phyloP scores from a whole-genome alignment of 202 grass and related monocot species.

The Thinopyrum obtusiflorum region DNA sequence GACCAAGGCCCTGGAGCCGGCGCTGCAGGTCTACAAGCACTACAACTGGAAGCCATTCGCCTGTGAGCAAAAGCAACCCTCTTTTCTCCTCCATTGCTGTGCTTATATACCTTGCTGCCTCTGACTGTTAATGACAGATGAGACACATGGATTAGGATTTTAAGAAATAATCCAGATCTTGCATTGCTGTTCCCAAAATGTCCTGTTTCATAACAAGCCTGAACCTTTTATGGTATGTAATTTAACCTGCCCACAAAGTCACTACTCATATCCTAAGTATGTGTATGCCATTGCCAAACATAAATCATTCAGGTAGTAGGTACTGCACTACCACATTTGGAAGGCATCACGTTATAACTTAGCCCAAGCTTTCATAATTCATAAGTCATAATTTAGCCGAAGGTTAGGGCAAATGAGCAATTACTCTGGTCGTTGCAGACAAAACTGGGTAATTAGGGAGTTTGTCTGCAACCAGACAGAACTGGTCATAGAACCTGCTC shows the following conservation, averaged over 20 bases:
- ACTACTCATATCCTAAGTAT: background rate
- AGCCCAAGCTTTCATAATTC: no score
- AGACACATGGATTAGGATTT: background rate
- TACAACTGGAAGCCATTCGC: slow-evolving; percentile 51
- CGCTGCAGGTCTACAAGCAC: slow-evolving; percentile 45
- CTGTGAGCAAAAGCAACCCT: background rate
- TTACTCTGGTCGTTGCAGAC: background rate
- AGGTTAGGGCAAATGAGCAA: background rate
- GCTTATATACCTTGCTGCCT: background rate
- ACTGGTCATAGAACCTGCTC: background rate
- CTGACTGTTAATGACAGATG: background rate
- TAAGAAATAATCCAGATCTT: background rate
- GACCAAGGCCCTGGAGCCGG: slow-evolving; percentile 78
- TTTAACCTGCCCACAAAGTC: background rate
- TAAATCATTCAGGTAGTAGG: background rate
- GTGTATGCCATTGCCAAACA: background rate
- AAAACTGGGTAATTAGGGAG: no score
- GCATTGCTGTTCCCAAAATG: background rate
- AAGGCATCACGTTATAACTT: background rate
- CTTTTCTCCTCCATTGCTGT: background rate
- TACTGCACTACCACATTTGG: background rate
- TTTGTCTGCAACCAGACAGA: background rate
- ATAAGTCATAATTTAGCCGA: background rate
- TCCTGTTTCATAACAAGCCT: background rate
- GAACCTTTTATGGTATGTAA: background rate